Conservation (phyloP, 2,329 filamentous ascomycete species). For the Xylariomycetidae sp. region DNA sequence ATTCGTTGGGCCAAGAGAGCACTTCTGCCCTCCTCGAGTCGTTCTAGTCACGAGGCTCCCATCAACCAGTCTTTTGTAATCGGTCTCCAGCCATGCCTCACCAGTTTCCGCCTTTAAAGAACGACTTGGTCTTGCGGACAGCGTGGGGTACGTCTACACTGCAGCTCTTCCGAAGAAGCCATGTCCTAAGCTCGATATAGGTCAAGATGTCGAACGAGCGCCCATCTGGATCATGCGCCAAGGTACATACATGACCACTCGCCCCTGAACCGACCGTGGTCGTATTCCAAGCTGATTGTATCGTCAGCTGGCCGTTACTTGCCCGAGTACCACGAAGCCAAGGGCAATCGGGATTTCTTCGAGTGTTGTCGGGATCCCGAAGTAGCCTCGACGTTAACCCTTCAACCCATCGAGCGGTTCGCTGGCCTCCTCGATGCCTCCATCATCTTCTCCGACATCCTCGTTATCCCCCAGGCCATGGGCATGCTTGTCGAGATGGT, state of each 20-base stretch:
- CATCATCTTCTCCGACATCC: slow-evolving; percentile 98
- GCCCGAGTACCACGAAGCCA: slow-evolving; percentile 94
- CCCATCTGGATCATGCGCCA: slow-evolving; percentile 99
- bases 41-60: no score
- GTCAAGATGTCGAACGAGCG: slow-evolving; percentile 84
- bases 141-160: slow-evolving; percentile 65
- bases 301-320: slow-evolving; percentile 95
- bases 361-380: slow-evolving; percentile 93
- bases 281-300: no score
- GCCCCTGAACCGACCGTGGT: no score
- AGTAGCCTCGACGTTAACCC: slow-evolving; percentile 85
- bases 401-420: slow-evolving; percentile 92
- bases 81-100: slow-evolving; percentile 58
- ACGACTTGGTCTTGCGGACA: slow-evolving; percentile 86
- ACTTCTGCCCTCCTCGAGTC: no score
- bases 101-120: slow-evolving; percentile 79
- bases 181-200: slow-evolving; percentile 40
- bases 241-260: slow-evolving; percentile 50
- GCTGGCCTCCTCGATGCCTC: slow-evolving; percentile 88
- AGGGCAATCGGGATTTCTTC: slow-evolving; percentile 90
- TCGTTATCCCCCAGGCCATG: slow-evolving; percentile 96
- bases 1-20: no score
- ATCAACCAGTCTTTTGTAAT: no score
- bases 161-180: not conserved
- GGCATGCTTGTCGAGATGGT: slow-evolving; percentile 99